Evolutionary conservation across 2,329 filamentous ascomycete genomes (phyloP), one percentile per base, ranked within the genome.

Genomic region (Aureobasidium sp.): DNA sequence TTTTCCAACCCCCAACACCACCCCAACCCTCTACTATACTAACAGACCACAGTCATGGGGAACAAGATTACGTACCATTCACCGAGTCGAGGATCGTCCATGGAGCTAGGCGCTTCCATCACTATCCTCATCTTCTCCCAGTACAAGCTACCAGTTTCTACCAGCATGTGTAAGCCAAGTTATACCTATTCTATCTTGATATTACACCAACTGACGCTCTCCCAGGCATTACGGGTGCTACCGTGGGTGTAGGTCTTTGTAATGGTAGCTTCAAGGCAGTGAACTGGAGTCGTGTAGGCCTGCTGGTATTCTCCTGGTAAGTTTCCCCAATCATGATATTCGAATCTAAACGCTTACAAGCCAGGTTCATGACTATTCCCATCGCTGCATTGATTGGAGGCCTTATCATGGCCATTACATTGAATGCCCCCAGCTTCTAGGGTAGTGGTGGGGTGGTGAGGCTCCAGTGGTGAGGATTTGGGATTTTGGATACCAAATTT

Each of bases 101-200:
- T 84, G 81, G 83, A 85, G 71, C 76, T 86, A 54, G 84, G 82
- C 39, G 80, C 81, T 29, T 83, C 83, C 37, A 78, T 84, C 66
- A 86, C 85, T 22, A 79, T 88, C 65, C 81, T 88, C 59, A 71
- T 88, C 67, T 85, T 85, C 56, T 86, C 85, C 1, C 82, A 83
- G 62, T 78, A 86, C 33, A 77, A 80, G 60, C 79, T 87, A 1
- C 85, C 85, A 2, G 79, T 87, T 35, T 86, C 83, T 1, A 87
- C 85, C 1, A 85, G 84, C 0, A 84, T 86, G 74, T 87, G 84
- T 24, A 47, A 17, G 39, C 22, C 17, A 7, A 19, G 5, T 19
- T 19, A 5, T 19, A 7, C n/a, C 35, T 11, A 39, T 5, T 11
- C 39, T 19, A 9, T n/a, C 12, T 15, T 8, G 39, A 22, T 3